Conservation (phyloP, 768 basidiomycete species). For the Suillus ampliporus region DNA sequence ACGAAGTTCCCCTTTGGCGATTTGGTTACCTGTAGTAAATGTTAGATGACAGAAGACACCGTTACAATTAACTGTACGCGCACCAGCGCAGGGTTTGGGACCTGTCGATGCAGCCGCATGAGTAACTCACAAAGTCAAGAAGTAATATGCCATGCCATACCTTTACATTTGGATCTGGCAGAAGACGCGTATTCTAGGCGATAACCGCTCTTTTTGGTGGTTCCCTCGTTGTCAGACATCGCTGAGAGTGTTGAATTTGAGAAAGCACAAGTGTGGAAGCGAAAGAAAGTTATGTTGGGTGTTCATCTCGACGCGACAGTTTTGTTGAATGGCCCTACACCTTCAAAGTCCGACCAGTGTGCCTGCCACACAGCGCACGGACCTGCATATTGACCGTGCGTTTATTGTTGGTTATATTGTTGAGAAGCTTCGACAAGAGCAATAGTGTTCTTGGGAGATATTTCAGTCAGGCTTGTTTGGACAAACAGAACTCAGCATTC, state of each 20-base stretch:
- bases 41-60: slow-evolving; percentile 15
- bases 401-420: slow-evolving; percentile 22
- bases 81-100: slow-evolving; percentile 72
- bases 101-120: slow-evolving; percentile 50
- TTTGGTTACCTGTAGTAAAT: slow-evolving; percentile 57
- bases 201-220: slow-evolving; percentile 37
- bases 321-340: slow-evolving; percentile 44
- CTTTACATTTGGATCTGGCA: slow-evolving; percentile 79
- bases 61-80: slow-evolving; percentile 22
- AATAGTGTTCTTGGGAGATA: slow-evolving; percentile 7
- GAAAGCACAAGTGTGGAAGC: slow-evolving; percentile 29
- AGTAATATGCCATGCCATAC: slow-evolving; percentile 22
- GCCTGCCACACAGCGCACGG: slow-evolving; percentile 40
- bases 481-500: slow-evolving; percentile 12
- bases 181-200: slow-evolving; percentile 75
- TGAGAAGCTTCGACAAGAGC: slow-evolving; percentile 10
- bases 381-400: slow-evolving; percentile 36
- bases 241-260: slow-evolving; percentile 24
- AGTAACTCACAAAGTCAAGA: slow-evolving; percentile 30
- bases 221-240: slow-evolving; percentile 44
- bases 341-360: slow-evolving; percentile 44
- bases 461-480: slow-evolving; percentile 10
- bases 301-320: slow-evolving; percentile 46
- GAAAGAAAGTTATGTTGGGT: slow-evolving; percentile 37
- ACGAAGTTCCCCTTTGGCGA: slow-evolving; percentile 75